These are phyloP conservation scores for Diaporthe australafricana DNA, from an alignment of 2,329 filamentous ascomycete genomes.

Conservation along the genomic window DNA sequence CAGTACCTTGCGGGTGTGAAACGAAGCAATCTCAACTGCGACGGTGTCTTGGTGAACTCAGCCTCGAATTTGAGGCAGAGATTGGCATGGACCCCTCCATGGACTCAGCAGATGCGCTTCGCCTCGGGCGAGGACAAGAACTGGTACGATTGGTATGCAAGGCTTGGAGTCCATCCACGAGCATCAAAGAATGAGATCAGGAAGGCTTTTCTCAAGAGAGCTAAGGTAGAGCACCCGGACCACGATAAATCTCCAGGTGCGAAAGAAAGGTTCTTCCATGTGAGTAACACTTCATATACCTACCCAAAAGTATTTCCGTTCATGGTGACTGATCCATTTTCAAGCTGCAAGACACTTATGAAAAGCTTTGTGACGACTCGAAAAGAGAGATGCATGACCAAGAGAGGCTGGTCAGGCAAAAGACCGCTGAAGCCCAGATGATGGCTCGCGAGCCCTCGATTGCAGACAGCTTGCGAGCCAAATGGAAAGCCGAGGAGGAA, in stretches of 20 bases:
- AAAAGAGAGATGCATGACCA: background rate
- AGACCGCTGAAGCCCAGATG: background rate
- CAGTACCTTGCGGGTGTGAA: background rate
- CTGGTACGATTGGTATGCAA: conserved; percentile 1
- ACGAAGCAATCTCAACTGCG: background rate
- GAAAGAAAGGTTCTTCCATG: background rate
- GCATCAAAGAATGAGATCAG: background rate
- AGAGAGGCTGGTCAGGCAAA: background rate
- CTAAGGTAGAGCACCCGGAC: background rate
- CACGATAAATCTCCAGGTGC: background rate
- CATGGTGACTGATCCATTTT: background rate
- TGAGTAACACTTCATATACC: background rate
- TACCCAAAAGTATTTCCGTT: background rate
- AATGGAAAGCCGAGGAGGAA: background rate
- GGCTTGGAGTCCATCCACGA: background rate
- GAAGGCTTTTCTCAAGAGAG: background rate
- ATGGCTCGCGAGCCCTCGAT: background rate
- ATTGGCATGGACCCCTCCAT: background rate
- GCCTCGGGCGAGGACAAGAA: background rate
- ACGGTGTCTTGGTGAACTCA: background rate
- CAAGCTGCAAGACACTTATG: background rate
- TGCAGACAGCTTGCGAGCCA: background rate
- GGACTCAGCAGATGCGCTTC: background rate
- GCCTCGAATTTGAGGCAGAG: background rate
- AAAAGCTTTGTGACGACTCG: background rate